Base-by-base conservation (phyloP, 768 basidiomycete genomes). In the Gloeostereum incarnatum region DNA sequence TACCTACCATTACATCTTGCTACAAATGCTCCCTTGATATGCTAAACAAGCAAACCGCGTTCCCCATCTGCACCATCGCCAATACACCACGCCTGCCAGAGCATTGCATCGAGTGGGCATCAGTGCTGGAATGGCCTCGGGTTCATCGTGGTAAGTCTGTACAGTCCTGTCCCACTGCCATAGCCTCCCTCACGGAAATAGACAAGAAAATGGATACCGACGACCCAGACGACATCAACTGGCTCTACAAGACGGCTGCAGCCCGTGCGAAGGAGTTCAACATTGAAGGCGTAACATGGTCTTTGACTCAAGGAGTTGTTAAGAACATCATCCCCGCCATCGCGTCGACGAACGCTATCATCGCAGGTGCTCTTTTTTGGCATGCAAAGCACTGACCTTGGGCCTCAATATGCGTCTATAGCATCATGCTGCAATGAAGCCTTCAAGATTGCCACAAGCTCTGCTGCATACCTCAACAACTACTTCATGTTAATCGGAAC, bases 271-370 rank as follows among this genome's bases (percentile, higher is more conserved):
- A 82, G 44, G 86, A 93, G 53, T 97, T 93, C 69, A 92, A 89
- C 45, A 98, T 99, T 39, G 91, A 97, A 55, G 96, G 96, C 31
- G 93, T 99, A 13, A 97, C 96, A 6, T 99, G 94, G 91, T 82
- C 86, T 2, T 65, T 93, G 25, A 98, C 96, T 0, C 96, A 99
- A 57, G 96, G 96, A 30, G 96, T 99, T 37, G 96, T 99, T 32
- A 99, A 99, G 73, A 96, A 96, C 51, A 96, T 99, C 60, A 98
- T 99, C 45, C 94, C 96, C 16, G 94, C 96, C 31, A 98, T 99
- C 48, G 96, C 96, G 2, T 93, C 89, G 1, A 99, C 96, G 11
- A 99, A 99, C 52, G 96, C 96, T 24, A 93, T 98, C 56, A 92
- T 99, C 42, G 88, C 96, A 34, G 92, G 91, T 87, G 47, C 29